Percentiles rank a stretch among this genome's conserved stretches.
Conservation (phyloP, 495 filamentous ascomycete genomes). For the Daldinia bambusicola region DNA sequence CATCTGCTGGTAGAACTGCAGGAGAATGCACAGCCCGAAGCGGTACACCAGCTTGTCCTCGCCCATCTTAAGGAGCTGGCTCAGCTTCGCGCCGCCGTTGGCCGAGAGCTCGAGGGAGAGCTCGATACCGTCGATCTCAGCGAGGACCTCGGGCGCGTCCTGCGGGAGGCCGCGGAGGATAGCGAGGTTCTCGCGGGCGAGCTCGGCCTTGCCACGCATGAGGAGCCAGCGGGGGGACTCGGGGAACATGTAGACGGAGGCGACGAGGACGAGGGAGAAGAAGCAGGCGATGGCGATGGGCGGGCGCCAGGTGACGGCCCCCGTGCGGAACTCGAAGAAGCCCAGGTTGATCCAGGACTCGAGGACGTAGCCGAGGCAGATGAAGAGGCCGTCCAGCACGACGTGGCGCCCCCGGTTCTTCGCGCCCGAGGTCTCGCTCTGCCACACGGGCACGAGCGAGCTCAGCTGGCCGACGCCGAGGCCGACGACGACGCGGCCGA, state of each 20-base stretch:
- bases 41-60: constrained; percentile 45
- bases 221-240: constrained; percentile 62
- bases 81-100: constrained; percentile 26
- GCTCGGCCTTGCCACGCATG: constrained; percentile 56
- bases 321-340: constrained; percentile 46
- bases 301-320: constrained; percentile 41
- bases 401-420: constrained; percentile 59
- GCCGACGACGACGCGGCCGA: constrained; percentile 61
- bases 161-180: constrained; percentile 44
- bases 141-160: constrained; percentile 43
- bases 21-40: constrained; percentile 49
- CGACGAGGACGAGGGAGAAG: constrained; percentile 38
- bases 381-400: constrained; percentile 60
- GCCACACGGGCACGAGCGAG: constrained; percentile 64
- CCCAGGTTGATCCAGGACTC: constrained; percentile 57
- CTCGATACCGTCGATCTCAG: constrained; percentile 51
- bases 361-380: constrained; percentile 57
- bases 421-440: constrained; percentile 58
- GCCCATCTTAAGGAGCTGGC: constrained; percentile 41
- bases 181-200: constrained; percentile 54
- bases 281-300: constrained; percentile 39
- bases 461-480: constrained; percentile 62
- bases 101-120: constrained; percentile 50
- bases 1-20: constrained; percentile 63
- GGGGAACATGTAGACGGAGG: constrained; percentile 55